A percentile compares a stretch with the other conserved stretches of the same genome.
Conservation (phyloP, 2,329 filamentous ascomycete species). For the Helicocarpus griseus region DNA sequence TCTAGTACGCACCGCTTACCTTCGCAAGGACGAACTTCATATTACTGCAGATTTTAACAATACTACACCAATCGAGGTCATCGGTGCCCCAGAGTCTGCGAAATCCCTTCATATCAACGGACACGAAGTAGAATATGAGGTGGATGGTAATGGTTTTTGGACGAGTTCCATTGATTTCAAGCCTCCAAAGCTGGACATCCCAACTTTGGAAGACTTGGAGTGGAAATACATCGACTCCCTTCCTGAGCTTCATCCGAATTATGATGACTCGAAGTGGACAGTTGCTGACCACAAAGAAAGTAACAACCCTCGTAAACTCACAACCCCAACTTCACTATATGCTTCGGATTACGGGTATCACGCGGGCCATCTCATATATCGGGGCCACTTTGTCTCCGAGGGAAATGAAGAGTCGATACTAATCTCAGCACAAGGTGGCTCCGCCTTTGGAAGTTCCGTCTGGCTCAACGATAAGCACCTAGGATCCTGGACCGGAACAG, state of each 20-base stretch:
- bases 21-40: slow-evolving; percentile 47
- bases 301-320: slow-evolving; percentile 48
- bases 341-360: slow-evolving; percentile 24
- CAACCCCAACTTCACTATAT: slow-evolving; percentile 50
- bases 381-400: slow-evolving; percentile 20
- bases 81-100: slow-evolving; percentile 49
- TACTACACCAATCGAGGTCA: slow-evolving; percentile 58
- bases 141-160: slow-evolving; percentile 39
- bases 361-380: slow-evolving; percentile 19
- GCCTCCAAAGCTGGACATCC: slow-evolving; percentile 44
- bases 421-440: slow-evolving; percentile 17
- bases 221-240: slow-evolving; percentile 66
- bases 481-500: slow-evolving; percentile 18
- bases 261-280: slow-evolving; percentile 62
- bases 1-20: slow-evolving; percentile 39
- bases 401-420: slow-evolving; percentile 16
- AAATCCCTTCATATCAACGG: slow-evolving; percentile 56
- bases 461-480: slow-evolving; percentile 20
- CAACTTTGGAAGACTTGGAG: slow-evolving; percentile 46
- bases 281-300: slow-evolving; percentile 47
- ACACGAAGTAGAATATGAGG: slow-evolving; percentile 31
- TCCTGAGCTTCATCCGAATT: slow-evolving; percentile 54
- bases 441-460: slow-evolving; percentile 19
- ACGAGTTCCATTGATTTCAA: slow-evolving; percentile 43
- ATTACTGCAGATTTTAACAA: slow-evolving; percentile 63